These are phyloP conservation scores for Boletus insuetus DNA, from an alignment of 768 basidiomycete genomes.

Conservation along the genomic window DNA sequence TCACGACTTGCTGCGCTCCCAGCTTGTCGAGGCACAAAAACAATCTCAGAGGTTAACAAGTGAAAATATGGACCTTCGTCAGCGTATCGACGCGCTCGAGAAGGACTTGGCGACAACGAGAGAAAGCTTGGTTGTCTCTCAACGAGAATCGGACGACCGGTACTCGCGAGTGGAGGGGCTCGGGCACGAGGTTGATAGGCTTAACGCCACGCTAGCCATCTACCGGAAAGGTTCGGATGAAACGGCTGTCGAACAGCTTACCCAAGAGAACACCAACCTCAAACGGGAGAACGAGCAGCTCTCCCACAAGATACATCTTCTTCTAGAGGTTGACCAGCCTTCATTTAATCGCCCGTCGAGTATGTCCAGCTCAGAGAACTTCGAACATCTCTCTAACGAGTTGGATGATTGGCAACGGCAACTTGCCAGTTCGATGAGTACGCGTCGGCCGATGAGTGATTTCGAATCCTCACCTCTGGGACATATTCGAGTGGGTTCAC, in stretches of 20 bases:
- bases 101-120: constrained; percentile 70
- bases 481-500: constrained; percentile 61
- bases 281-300: constrained; percentile 86
- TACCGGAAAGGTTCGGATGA: constrained; percentile 77
- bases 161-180: constrained; percentile 75
- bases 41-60: constrained; percentile 66
- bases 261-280: constrained; percentile 74
- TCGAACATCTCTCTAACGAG: constrained; percentile 77
- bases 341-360: constrained; percentile 68
- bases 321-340: constrained; percentile 84
- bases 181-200: constrained; percentile 73
- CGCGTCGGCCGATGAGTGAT: constrained; percentile 67
- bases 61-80: constrained; percentile 75
- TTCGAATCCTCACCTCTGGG: constrained; percentile 58
- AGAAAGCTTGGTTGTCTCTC: constrained; percentile 65
- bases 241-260: constrained; percentile 75
- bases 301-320: constrained; percentile 85
- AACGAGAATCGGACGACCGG: constrained; percentile 78
- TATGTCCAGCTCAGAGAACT: constrained; percentile 82
- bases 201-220: constrained; percentile 69
- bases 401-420: constrained; percentile 86
- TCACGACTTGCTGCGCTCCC: constrained; percentile 60
- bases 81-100: constrained; percentile 71
- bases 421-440: constrained; percentile 75
- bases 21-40: constrained; percentile 75